phyloP scores from a whole-genome alignment of 768 basidiomycete genomes.

The Leucosporidium yakuticum region DNA sequence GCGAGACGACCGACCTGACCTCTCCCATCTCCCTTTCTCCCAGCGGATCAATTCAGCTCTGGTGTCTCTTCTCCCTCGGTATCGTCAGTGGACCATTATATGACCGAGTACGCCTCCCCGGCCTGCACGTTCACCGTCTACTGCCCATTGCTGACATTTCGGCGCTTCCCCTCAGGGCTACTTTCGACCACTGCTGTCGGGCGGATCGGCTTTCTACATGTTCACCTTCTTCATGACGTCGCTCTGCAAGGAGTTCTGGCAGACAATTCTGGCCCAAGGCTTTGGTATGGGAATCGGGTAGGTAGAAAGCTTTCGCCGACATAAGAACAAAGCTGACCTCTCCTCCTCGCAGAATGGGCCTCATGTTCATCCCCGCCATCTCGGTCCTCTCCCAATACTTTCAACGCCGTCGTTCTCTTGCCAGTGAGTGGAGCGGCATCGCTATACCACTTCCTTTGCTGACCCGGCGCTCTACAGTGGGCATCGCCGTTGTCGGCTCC shows the following conservation, averaged over 20 bases:
- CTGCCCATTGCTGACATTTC: too few relatives aligned
- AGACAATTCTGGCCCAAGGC: conserved; percentile 55
- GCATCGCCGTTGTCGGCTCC: conserved; percentile 65
- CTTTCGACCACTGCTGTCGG: conserved; percentile 13
- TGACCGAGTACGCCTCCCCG: conserved; percentile 27
- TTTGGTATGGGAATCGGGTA: conserved; percentile 50
- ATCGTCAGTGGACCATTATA: conserved; percentile 39
- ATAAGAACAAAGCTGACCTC: too few relatives aligned
- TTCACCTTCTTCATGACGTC: conserved; percentile 36
- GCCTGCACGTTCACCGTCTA: too few relatives aligned
- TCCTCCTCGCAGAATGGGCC: conserved; percentile 40
- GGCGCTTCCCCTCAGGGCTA: conserved; percentile 1
- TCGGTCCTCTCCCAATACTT: conserved; percentile 65
- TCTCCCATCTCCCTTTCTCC: neutral
- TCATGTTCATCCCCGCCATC: conserved; percentile 56
- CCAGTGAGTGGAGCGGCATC: conserved; percentile 39
- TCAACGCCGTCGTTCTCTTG: conserved; percentile 60
- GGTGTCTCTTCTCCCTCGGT: conserved; percentile 39
- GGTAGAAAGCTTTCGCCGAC: too few relatives aligned
- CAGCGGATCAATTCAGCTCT: conserved; percentile 38
- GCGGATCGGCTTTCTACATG: conserved; percentile 48
- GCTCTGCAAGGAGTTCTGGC: conserved; percentile 11
- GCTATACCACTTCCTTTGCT: too few relatives aligned
- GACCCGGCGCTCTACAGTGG: conserved; percentile 42
- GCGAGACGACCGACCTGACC: too few relatives aligned